Conservation (phyloP, 306 rosid genomes). For the Quercus mongolica region DNA sequence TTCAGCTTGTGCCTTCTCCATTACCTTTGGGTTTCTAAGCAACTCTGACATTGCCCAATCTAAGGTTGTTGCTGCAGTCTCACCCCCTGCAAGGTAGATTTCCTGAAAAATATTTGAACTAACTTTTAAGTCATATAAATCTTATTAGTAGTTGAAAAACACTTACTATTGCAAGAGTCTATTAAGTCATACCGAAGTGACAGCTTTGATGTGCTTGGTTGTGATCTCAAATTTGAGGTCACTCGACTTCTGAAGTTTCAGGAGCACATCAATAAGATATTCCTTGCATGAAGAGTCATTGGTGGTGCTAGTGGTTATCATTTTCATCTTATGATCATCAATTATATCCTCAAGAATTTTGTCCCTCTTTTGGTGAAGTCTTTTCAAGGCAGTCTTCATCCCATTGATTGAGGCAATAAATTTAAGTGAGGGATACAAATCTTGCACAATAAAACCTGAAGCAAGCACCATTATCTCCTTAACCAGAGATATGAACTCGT, state of each 20-base stretch:
- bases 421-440: conserved; percentile 26
- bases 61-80: conserved; percentile 24
- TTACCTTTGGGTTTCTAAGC: conserved; percentile 29
- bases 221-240: background rate
- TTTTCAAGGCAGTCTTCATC: background rate
- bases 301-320: background rate
- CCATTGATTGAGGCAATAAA: conserved; percentile 16
- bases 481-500: background rate
- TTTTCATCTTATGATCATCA: background rate
- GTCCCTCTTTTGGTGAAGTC: background rate
- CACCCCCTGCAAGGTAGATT: conserved; percentile 29
- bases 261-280: conserved; percentile 26
- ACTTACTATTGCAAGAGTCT: background rate
- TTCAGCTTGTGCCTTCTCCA: conserved; percentile 35
- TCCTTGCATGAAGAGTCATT: background rate
- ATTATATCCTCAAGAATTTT: conserved; percentile 19
- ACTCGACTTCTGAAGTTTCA: conserved; percentile 11
- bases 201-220: conserved; percentile 23
- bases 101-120: conserved; percentile 10
- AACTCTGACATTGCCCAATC: conserved; percentile 43
- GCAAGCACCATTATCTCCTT: background rate
- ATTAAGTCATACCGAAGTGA: conserved; percentile 16
- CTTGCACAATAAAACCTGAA: conserved; percentile 7
- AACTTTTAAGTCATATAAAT: background rate
- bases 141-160: too few species aligned